Evolutionary conservation across 306 rosid genomes (phyloP), one percentile per base, ranked within the genome.

Genomic region (Begonia loranthoides): DNA sequence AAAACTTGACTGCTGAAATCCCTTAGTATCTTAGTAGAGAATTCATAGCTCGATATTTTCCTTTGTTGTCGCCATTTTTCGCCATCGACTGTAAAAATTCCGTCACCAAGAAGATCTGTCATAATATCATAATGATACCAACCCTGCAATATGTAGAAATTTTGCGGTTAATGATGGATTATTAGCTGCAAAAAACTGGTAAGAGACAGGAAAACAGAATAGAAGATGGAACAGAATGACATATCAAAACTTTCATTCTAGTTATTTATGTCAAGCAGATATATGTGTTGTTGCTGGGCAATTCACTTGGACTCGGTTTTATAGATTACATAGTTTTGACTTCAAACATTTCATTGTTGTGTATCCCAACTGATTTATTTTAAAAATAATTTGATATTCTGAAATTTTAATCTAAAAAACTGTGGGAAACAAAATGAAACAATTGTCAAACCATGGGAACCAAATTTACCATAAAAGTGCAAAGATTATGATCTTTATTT

Each of bases 31-130:
- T 59, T 70, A 17, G 75, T 64, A 40, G 66, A 64, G 54, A 70
- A 59, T 50, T 70, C 66, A 33, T 50, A 45, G 62, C 70, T 70
- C n/a, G 67, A 61, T 41, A 64, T 38, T 41, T 70, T 64, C 49
- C 75, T 70, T 49, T 70, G 67, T 9, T 54, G 59, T 22, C 39
- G 54, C 70, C 75, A 70, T 16, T 51, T 70, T 43, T 64, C 64
- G 1, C 75, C 67, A 36, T 70, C 70, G 8, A 70, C 70, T 0
- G 75, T 41, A 52, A 64, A 64, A 44, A 64, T 49, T 13, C 69
- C 62, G n/a, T 49, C 62, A 1, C 62, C 62, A n/a, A 57, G 33
- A 45, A 28, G 44, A 64, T 56, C 69, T 11, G 56, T 39, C 45
- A 64, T 12, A 49, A 58, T 36, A 46, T 19, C 36, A 67, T 70